Conservation (phyloP, 768 basidiomycete species). For the Kwoniella dendrophila region DNA sequence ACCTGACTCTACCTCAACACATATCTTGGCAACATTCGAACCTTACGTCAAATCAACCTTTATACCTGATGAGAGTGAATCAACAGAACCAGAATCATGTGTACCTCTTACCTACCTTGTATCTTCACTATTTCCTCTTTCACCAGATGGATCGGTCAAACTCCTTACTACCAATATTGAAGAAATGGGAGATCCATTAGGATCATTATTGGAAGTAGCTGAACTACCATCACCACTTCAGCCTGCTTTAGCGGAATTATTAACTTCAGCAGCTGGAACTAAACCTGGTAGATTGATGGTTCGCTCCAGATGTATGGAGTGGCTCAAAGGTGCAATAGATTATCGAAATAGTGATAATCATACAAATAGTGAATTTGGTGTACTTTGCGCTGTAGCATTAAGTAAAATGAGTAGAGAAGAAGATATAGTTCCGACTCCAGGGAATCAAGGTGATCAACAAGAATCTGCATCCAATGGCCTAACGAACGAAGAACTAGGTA, state of each 20-base stretch:
- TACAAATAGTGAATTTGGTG: slow-evolving; percentile 65
- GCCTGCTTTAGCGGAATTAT: slow-evolving; percentile 69
- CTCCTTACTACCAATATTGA: slow-evolving; percentile 24
- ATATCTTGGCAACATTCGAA: slow-evolving; percentile 9
- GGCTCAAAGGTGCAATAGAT: slow-evolving; percentile 67
- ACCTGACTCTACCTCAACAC: slow-evolving; percentile 3
- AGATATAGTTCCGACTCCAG: neutral
- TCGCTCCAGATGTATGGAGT: slow-evolving; percentile 63
- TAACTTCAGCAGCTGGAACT: slow-evolving; percentile 75
- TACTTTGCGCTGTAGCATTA: slow-evolving; percentile 71
- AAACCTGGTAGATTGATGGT: slow-evolving; percentile 70
- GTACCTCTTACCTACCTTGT: slow-evolving; percentile 31
- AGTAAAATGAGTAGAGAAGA: slow-evolving; percentile 68
- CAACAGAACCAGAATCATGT: slow-evolving; percentile 22
- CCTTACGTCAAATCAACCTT: slow-evolving; percentile 22
- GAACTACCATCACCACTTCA: slow-evolving; percentile 66
- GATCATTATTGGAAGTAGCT: slow-evolving; percentile 62
- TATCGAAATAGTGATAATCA: slow-evolving; percentile 52
- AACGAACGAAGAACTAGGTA: slow-evolving; percentile 33
- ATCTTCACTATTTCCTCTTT: slow-evolving; percentile 33
- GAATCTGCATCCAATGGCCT: neutral
- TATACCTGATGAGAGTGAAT: slow-evolving; percentile 4
- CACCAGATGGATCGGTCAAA: slow-evolving; percentile 15
- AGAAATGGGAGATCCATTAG: slow-evolving; percentile 29
- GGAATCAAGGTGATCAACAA: neutral